Conservation (phyloP, 179 eudicot genomes). For the Patellifolia procumbens region DNA sequence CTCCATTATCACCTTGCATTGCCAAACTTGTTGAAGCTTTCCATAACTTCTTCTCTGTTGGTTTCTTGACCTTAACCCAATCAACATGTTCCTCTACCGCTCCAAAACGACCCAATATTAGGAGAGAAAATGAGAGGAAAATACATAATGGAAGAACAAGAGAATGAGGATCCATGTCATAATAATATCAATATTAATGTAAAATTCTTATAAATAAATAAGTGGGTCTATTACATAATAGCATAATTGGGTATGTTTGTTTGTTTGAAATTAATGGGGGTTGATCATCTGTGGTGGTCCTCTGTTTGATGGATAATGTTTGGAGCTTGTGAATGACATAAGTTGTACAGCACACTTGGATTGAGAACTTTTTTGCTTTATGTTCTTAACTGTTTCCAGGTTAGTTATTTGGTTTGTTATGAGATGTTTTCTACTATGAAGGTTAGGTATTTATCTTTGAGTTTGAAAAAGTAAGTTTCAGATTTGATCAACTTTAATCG, state of each 20-base stretch:
- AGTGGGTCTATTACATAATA: neutral
- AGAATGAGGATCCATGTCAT: constrained; percentile 21
- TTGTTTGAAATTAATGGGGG: neutral
- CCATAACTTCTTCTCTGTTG: constrained; percentile 43
- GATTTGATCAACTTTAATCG: too few species aligned
- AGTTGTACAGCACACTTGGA: neutral
- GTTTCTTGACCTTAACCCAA: constrained; percentile 36
- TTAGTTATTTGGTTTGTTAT: neutral
- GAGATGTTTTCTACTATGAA: too few species aligned
- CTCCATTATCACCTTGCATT: constrained; percentile 24
- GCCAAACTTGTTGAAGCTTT: constrained; percentile 26
- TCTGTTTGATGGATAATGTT: constrained; percentile 1
- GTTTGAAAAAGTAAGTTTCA: too few species aligned
- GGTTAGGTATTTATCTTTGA: too few species aligned
- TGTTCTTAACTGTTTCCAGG: neutral
- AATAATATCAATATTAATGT: neutral
- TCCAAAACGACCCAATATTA: constrained; percentile 26
- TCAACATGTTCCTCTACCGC: constrained; percentile 31
- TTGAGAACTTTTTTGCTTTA: neutral
- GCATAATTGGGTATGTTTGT: neutral
- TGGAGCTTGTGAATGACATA: constrained; percentile 2
- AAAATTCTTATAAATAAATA: neutral
- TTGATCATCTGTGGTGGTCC: neutral
- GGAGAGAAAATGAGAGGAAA: constrained; percentile 19
- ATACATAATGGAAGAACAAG: constrained; percentile 6